Base-by-base conservation (phyloP, 176 grass and related monocot species). In the Hsuehochloa calcarea region DNA sequence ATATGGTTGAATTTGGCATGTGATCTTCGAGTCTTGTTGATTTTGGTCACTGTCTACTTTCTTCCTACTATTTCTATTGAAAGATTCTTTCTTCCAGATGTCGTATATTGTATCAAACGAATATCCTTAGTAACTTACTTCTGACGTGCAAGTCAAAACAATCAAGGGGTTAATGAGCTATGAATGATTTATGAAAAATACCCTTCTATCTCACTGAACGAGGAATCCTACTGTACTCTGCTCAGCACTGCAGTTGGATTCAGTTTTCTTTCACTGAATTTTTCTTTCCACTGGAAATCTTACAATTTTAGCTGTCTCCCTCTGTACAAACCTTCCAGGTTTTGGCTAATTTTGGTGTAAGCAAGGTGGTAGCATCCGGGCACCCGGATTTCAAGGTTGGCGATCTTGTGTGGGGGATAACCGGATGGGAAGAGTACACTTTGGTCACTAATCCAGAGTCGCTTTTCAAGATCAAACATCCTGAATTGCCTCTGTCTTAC, bases 401-500 rank as follows among this genome's bases (percentile, higher is more conserved):
- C 10, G 88, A 95, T 56, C 44, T 75, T 17, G 31, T 34, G 31
- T 34, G 31, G 31, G 31, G 31, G 31, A 34, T 34, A 34, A 34
- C 31, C 31, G 31, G 94, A 46, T 93, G 89, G 85, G 91, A 97
- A 74, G 94, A 97, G 23, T 97, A 93, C 66, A 92, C 82, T 40
- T 38, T 86, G 60, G 59, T 97, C 59, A 16, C 22, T 8, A 84
- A 85, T 8, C 85, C 91, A 3, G 85, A 71, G 15, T 82, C 77
- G 2, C 60, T 90, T 68, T 88, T 81, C 68, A 92, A 92, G 78
- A 86, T 96, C 65, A 91, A 82, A 27, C 78, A 93, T 40, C 82
- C 84, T n/a, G 91, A 96, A 46, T 5, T 96, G 1, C 87, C 91
- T 70, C 87, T 96, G 25, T 93, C 94, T 0, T 91, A 91, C 83